phyloP scores from a whole-genome alignment of 2,329 filamentous ascomycete genomes.

The Cordyceps cateniannulata region DNA sequence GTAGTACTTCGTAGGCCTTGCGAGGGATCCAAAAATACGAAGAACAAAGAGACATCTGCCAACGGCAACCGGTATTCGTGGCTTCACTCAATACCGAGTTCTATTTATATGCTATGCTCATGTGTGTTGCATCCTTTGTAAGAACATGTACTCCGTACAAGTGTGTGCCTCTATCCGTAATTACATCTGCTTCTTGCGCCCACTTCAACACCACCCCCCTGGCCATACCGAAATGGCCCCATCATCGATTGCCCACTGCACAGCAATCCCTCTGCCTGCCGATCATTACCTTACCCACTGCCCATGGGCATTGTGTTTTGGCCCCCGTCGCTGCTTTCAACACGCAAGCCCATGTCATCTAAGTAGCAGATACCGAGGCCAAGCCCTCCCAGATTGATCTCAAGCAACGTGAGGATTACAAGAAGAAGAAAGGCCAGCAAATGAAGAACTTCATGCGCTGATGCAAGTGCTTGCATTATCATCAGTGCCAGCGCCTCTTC shows the following conservation, averaged over 20 bases:
- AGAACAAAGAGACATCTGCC: too few relatives aligned
- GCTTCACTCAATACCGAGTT: too few relatives aligned
- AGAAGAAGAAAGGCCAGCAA: neutral
- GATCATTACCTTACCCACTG: conserved; percentile 3
- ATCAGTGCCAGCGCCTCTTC: neutral
- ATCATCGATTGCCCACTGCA: neutral
- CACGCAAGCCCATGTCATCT: neutral
- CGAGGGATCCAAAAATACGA: too few relatives aligned
- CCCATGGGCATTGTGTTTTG: neutral
- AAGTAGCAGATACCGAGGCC: too few relatives aligned
- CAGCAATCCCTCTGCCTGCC: neutral
- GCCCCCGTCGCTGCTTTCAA: neutral
- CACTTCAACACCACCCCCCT: neutral
- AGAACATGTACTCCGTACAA: neutral
- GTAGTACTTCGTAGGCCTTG: too few relatives aligned
- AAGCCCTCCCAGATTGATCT: too few relatives aligned
- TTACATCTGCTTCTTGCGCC: neutral
- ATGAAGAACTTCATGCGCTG: neutral
- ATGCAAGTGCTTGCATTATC: neutral
- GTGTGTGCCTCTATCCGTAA: neutral
- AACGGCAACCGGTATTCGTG: too few relatives aligned
- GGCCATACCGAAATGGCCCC: neutral
- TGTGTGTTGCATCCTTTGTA: too few relatives aligned
- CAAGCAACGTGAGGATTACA: neutral
- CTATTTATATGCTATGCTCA: too few relatives aligned